Percentiles rank a stretch among this genome's conserved stretches.
These are phyloP conservation scores for Colletotrichum kahawae DNA, from an alignment of 2,329 filamentous ascomycete genomes.

Conservation along the genomic window DNA sequence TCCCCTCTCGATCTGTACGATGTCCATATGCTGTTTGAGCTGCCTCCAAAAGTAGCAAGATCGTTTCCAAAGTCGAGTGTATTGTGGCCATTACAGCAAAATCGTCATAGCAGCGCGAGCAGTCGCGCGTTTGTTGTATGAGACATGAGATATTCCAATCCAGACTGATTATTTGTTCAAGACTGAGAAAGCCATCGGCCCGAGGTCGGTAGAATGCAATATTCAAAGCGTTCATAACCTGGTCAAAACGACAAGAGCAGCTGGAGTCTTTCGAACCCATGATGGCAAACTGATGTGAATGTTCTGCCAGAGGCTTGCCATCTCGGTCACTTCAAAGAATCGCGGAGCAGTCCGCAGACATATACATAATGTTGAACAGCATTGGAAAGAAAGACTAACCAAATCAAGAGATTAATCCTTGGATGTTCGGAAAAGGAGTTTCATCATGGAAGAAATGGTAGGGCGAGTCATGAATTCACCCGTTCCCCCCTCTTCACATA, in stretches of 20 bases:
- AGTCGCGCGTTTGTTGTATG: not conserved
- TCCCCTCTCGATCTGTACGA: not conserved
- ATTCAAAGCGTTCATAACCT: not conserved
- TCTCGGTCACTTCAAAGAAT: not conserved
- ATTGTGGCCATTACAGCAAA: not conserved
- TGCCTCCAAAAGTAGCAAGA: not conserved
- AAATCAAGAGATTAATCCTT: not conserved
- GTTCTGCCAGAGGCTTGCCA: not conserved
- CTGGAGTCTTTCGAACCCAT: not conserved
- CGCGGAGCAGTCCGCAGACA: not conserved
- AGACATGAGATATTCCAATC: not conserved
- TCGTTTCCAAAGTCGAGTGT: not conserved
- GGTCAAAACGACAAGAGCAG: not conserved
- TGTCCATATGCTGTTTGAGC: not conserved
- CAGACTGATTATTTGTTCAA: not conserved
- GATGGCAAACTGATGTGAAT: not conserved
- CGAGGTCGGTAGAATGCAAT: not conserved
- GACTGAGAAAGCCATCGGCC: not conserved
- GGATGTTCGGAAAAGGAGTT: not conserved
- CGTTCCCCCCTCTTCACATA: not conserved
- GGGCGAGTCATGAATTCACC: not conserved
- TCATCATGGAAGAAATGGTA: not conserved
- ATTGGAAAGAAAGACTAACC: not conserved
- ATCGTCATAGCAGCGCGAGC: not conserved
- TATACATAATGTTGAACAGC: not conserved